Conservation (phyloP, 2,329 filamentous ascomycete species). For the Colletotrichum sp. region DNA sequence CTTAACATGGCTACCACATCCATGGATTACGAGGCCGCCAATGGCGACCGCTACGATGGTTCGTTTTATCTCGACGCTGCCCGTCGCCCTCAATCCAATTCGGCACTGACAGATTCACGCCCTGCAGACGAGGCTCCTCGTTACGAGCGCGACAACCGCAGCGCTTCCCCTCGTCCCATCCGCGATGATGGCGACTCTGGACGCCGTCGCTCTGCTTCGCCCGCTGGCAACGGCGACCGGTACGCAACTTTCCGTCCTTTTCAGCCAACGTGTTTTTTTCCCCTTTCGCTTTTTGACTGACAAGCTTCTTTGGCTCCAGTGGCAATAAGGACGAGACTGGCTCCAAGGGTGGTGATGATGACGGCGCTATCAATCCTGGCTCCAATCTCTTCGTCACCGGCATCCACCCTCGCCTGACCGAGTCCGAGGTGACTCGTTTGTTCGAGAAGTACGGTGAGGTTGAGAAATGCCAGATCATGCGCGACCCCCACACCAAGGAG, state of each 20-base stretch:
- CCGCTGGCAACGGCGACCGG: slow-evolving; percentile 59
- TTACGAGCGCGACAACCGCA: slow-evolving; percentile 71
- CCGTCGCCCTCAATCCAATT: slow-evolving; percentile 1
- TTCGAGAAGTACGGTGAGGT: slow-evolving; percentile 99
- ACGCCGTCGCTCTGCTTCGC: slow-evolving; percentile 68
- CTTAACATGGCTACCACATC: slow-evolving; percentile 64
- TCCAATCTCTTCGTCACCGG: slow-evolving; percentile 99
- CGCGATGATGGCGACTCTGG: slow-evolving; percentile 66
- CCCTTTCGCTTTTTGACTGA: not conserved
- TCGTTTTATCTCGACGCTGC: slow-evolving; percentile 30
- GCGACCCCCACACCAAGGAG: slow-evolving; percentile 97
- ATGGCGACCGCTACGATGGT: slow-evolving; percentile 72
- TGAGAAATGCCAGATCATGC: slow-evolving; percentile 99
- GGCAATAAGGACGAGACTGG: slow-evolving; percentile 59
- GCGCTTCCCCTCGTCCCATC: slow-evolving; percentile 65
- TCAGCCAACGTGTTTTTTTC: not conserved
- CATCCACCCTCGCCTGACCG: slow-evolving; percentile 90
- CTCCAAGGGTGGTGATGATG: slow-evolving; percentile 66
- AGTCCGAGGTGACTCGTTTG: slow-evolving; percentile 89
- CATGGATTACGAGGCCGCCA: slow-evolving; percentile 75
- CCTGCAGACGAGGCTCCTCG: slow-evolving; percentile 65
- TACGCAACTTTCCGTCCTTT: slow-evolving; percentile 31
- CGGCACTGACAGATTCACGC: not conserved
- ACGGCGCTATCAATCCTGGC: slow-evolving; percentile 86
- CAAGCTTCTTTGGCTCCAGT: slow-evolving; percentile 29